Percentiles rank a stretch among this genome's conserved stretches.
These are phyloP conservation scores for Usnea hakonensis DNA, from an alignment of 495 filamentous ascomycete genomes.

Conservation along the genomic window DNA sequence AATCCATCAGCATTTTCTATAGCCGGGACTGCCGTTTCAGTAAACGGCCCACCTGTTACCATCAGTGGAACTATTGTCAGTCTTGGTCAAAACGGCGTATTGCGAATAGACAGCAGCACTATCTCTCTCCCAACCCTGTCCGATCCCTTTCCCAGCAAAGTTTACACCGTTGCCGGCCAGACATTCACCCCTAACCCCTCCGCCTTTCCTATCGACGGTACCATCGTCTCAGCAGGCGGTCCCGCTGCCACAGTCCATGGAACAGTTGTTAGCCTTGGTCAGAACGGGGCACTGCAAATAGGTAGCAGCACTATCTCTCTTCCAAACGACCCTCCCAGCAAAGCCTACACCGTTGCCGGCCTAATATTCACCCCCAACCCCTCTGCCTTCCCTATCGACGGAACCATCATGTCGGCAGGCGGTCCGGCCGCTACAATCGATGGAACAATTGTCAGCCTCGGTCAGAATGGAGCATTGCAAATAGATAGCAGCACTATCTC, in stretches of 20 bases:
- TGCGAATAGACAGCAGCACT: too few species aligned
- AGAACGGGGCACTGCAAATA: too few species aligned
- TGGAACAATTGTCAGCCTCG: background rate
- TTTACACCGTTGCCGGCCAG: slow-evolving; percentile 12
- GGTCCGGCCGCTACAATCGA: slow-evolving; percentile 4
- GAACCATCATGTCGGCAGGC: slow-evolving; percentile 13
- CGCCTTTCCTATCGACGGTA: slow-evolving; percentile 8
- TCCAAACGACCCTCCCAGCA: background rate
- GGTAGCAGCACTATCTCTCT: too few species aligned
- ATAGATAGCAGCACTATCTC: too few species aligned
- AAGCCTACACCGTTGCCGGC: slow-evolving; percentile 6
- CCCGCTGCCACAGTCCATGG: slow-evolving; percentile 8
- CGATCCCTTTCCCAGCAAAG: background rate
- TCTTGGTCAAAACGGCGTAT: too few species aligned
- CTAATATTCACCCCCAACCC: slow-evolving; percentile 10
- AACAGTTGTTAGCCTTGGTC: background rate
- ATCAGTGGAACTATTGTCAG: too few species aligned
- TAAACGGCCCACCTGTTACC: too few species aligned
- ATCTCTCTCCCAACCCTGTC: too few species aligned
- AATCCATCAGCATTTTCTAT: background rate
- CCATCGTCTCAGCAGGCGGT: slow-evolving; percentile 12
- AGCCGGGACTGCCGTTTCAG: too few species aligned
- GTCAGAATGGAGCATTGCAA: too few species aligned
- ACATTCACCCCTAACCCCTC: slow-evolving; percentile 9
- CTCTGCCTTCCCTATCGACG: slow-evolving; percentile 8